Evolutionary conservation across 768 basidiomycete genomes (phyloP), one percentile per base, ranked within the genome.

Genomic region (Leccinum rimulosum): DNA sequence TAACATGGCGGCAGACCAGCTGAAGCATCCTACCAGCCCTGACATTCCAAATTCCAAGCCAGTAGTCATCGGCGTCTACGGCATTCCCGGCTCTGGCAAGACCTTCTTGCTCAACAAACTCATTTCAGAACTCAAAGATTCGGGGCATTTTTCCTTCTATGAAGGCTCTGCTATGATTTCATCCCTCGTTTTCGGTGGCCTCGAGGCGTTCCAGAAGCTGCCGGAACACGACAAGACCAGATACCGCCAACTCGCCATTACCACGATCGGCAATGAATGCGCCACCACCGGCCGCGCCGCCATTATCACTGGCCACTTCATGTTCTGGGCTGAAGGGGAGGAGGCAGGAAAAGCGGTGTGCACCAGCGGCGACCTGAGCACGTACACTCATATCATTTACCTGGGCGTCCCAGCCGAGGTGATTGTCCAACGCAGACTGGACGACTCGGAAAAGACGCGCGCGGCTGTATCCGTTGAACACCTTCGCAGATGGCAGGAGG

Each of bases 311-410:
- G 59, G 60, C 57, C 60, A 61, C 52, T 61, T 61, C 60, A 61
- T 61, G 60, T 61, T 61, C 57, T 61, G 60, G 60, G 52, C 60
- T 22, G 51, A 61, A 59, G 60, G 60, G 31, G 60, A 61, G 60
- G 57, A 61, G 50, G 61, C 60, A 50, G 61, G 54, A 62, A 62
- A 61, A 57, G 54, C 6, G 50, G 61, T 62, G 55, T 62, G 60
- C 45, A 62, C 61, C 45, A 62, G n/a, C 36, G 60, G 52, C 25
- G 57, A 61, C 52, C 60, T 61, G 60, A 61, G 52, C 60, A 61
- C 60, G n/a, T 61, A 61, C 60, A 61, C 60, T 35, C 60, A 61
- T 50, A 59, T 61, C 57, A 61, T 61, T 43, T 61, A 61, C 47
- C 57, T 61, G 47, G 48, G n/a, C 47, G 10, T 61, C 52, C 57